Conservation (phyloP, 2,329 filamentous ascomycete genomes). For the Colletotrichum higginsianum region DNA sequence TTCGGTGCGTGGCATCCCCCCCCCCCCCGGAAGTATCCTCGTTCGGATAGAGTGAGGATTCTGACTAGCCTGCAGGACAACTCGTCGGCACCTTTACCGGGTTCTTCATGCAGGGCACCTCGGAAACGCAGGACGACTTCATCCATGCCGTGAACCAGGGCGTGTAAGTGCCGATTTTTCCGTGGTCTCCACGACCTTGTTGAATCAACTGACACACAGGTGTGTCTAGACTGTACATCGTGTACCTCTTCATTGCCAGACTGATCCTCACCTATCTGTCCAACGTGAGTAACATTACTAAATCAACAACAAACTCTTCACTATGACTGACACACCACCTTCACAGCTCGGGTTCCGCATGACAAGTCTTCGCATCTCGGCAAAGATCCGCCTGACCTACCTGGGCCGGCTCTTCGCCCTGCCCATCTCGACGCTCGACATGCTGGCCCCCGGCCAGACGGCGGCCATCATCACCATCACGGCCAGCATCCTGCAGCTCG, state of each 20-base stretch:
- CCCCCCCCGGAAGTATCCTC: not conserved
- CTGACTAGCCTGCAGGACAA: constrained; percentile 33
- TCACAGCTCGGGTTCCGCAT: constrained; percentile 62
- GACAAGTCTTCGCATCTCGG: constrained; percentile 65
- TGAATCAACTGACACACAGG: constrained; percentile 1
- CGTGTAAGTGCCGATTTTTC: constrained; percentile 37
- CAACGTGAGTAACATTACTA: constrained; percentile 45
- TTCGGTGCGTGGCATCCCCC: constrained; percentile 46
- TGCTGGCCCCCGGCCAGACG: constrained; percentile 65
- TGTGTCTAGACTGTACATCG: constrained; percentile 50
- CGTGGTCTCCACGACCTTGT: not conserved
- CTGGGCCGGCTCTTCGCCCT: constrained; percentile 64
- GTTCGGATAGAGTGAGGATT: not conserved
- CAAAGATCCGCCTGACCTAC: constrained; percentile 64
- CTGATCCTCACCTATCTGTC: constrained; percentile 52
- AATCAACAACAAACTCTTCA: not conserved
- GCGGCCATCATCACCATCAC: constrained; percentile 66
- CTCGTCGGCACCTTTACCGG: constrained; percentile 51
- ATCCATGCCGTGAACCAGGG: constrained; percentile 40
- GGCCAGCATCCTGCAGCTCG: constrained; percentile 66
- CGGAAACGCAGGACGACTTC: constrained; percentile 41
- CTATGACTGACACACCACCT: constrained; percentile 4
- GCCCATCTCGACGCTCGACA: constrained; percentile 64
- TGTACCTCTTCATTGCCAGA: constrained; percentile 54
- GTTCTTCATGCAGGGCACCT: constrained; percentile 42